Evolutionary conservation across 2,329 filamentous ascomycete species (phyloP).

Genomic region (Pestalotiopsis sp.): DNA sequence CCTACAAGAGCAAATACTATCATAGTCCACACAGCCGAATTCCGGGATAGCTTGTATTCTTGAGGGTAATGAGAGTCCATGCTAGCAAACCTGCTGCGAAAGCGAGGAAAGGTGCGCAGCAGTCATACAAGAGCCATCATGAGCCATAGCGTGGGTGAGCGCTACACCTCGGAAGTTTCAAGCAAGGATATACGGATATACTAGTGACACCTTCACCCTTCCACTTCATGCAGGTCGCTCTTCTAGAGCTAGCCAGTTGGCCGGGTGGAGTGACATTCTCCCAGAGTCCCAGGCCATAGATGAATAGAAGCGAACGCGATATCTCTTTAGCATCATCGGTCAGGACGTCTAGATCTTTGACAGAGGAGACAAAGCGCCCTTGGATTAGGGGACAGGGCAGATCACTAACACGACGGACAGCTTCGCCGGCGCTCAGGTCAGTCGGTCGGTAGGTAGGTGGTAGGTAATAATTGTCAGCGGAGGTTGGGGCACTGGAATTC

Average conservation of each 20-base stretch:
- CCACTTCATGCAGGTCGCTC: conserved; percentile 3
- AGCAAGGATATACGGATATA: conserved; percentile 1
- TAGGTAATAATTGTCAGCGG: not conserved
- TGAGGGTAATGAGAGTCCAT: not conserved
- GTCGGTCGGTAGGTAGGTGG: no score
- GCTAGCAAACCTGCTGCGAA: not conserved
- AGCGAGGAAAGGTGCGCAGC: not conserved
- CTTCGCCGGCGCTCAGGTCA: not conserved
- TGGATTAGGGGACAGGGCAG: not conserved
- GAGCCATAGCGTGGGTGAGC: not conserved
- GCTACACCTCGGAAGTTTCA: not conserved
- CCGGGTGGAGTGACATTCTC: not conserved
- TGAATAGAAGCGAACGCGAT: not conserved
- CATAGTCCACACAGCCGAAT: not conserved
- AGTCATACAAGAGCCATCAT: not conserved
- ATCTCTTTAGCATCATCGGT: not conserved
- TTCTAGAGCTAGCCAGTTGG: not conserved
- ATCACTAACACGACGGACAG: not conserved
- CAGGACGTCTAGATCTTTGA: not conserved
- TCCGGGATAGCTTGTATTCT: not conserved
- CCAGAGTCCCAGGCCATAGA: not conserved
- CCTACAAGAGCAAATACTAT: not conserved
- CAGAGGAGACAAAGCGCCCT: not conserved
- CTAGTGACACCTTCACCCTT: not conserved
- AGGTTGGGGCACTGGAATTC: not conserved